Conservation (phyloP, 306 rosid genomes). For the Glycyrrhiza uralensis region DNA sequence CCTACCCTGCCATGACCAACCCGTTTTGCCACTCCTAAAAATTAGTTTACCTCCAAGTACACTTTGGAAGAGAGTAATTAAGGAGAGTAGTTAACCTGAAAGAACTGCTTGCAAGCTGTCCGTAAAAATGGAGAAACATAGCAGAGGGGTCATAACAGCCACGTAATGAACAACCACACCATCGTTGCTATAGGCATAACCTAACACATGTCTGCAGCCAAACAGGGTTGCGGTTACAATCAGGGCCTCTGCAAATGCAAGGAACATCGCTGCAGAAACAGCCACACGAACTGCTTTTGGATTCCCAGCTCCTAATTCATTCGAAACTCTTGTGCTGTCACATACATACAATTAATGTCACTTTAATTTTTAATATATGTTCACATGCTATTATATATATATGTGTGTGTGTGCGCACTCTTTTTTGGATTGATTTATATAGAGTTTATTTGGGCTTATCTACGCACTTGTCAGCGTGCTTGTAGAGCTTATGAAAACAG, state of each 20-base stretch:
- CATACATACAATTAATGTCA: background rate
- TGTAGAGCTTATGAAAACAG: too few relatives aligned
- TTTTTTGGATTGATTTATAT: too few relatives aligned
- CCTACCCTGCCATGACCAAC: too few relatives aligned
- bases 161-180: constrained; percentile 26
- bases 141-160: constrained; percentile 28
- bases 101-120: constrained; percentile 44
- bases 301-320: constrained; percentile 52
- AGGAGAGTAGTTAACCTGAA: constrained; percentile 24
- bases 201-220: constrained; percentile 25
- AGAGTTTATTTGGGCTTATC: too few relatives aligned
- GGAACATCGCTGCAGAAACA: constrained; percentile 10
- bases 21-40: too few relatives aligned
- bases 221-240: constrained; percentile 21
- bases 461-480: too few relatives aligned
- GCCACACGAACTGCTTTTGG: constrained; percentile 27
- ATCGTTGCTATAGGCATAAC: constrained; percentile 41
- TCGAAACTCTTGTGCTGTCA: constrained; percentile 41
- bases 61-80: too few relatives aligned
- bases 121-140: constrained; percentile 36
- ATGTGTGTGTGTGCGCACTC: too few relatives aligned
- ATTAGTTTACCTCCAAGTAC: too few relatives aligned
- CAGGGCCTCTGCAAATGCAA: constrained; percentile 30
- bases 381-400: background rate
- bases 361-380: background rate